A percentile compares a stretch with the other conserved stretches of the same genome.
These are phyloP conservation scores for Xylariaceae sp. DNA, from an alignment of 2,329 filamentous ascomycete species.

Conservation along the genomic window DNA sequence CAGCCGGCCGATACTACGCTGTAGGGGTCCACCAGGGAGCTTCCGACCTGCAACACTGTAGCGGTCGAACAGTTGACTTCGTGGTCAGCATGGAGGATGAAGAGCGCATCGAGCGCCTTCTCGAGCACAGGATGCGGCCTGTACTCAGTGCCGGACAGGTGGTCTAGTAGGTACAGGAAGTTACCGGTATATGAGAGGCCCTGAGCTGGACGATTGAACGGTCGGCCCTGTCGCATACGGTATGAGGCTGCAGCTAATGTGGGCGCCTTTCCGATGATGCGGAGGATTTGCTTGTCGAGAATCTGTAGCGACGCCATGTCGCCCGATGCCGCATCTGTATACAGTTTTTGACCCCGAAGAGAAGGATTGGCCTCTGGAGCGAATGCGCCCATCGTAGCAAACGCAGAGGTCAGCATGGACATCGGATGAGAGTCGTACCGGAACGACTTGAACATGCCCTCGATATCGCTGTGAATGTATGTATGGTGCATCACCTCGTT, in stretches of 20 bases:
- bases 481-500: constrained; percentile 48
- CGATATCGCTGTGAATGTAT: constrained; percentile 44
- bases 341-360: constrained; percentile 45
- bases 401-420: constrained; percentile 46
- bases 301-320: constrained; percentile 36
- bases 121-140: constrained; percentile 45
- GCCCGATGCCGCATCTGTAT: constrained; percentile 39
- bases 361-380: constrained; percentile 47
- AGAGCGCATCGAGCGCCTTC: constrained; percentile 47
- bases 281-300: constrained; percentile 48
- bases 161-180: constrained; percentile 49
- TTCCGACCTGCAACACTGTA: constrained; percentile 52
- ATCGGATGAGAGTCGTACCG: constrained; percentile 49
- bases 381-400: constrained; percentile 45
- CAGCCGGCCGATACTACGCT: constrained; percentile 48
- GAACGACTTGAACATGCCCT: constrained; percentile 47
- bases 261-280: constrained; percentile 47
- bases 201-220: constrained; percentile 44
- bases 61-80: constrained; percentile 56
- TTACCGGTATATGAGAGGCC: constrained; percentile 51
- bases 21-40: constrained; percentile 51
- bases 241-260: constrained; percentile 47
- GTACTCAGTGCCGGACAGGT: constrained; percentile 43
- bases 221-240: constrained; percentile 47
- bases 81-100: constrained; percentile 55